Base-by-base conservation (phyloP, 306 rosid genomes). In the Medicago ruthenica region DNA sequence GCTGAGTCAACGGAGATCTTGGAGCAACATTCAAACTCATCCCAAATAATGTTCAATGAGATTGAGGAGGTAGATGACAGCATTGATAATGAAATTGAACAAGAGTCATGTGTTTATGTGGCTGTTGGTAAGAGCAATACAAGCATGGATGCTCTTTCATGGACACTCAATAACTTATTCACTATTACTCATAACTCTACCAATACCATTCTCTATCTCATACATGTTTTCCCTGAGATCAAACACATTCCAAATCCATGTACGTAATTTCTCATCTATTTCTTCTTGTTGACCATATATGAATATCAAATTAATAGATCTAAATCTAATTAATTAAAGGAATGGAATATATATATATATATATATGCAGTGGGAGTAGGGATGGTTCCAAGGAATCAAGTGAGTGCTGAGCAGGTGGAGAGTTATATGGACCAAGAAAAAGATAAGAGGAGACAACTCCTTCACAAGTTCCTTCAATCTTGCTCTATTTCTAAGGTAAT, bases 291-390 rank as follows among this genome's bases (percentile, higher is more conserved):
- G n/a, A n/a, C n/a, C n/a, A n/a, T n/a, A n/a, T n/a, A n/a, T n/a
- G n/a, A n/a, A n/a, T n/a, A n/a, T n/a, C n/a, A n/a, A n/a, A n/a
- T n/a, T n/a, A n/a, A n/a, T n/a, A n/a, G n/a, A n/a, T n/a, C n/a
- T n/a, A n/a, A n/a, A n/a, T 45, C 51, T 45, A 45, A 45, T 45
- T 45, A 45, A 45, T 45, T 45, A 45, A 45, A n/a, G n/a, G n/a
- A n/a, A n/a, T n/a, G n/a, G n/a, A n/a, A n/a, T n/a, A n/a, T n/a
- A n/a, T n/a, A n/a, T n/a, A n/a, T n/a, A n/a, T n/a, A n/a, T n/a
- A n/a, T n/a, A n/a, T n/a, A n/a, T n/a, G 37, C 70, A 92, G 98
- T 91, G 79, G 98, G 98, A 86, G 82, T 80, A 57, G 98, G 98
- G 80, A 93, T 86, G 89, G 64, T 93, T 75, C 90, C 97, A 11